Evolutionary conservation across 345 rosid species (phyloP), one percentile per base, ranked within the genome.

Genomic region (Corchorus olitorius): DNA sequence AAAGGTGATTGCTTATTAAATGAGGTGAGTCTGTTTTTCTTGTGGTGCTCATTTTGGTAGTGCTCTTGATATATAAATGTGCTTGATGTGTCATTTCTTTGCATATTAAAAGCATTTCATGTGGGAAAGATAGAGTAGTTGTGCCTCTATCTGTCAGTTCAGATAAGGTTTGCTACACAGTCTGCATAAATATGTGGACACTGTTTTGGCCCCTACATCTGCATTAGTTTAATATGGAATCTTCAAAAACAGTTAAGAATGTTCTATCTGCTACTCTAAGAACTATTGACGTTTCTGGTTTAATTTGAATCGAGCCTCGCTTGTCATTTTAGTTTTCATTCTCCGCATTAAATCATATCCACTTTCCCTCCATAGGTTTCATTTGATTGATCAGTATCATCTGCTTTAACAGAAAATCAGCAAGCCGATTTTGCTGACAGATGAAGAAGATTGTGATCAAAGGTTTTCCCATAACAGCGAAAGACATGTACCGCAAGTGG

Each of bases 11-110:
- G 78, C 43, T 72, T 82, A 27, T 53, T 84, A 61, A 80, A 75
- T 19, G 77, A 86, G 89, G 94, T 90, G 79, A 67, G 81, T n/a
- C 60, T 49, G 13, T 48, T 61, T 39, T 27, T 46, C 19, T 60
- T 17, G 45, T 16, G 14, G 11, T 60, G 5, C 20, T 41, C n/a
- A 20, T 39, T 56, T 27, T 33, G 43, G 14, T 16, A 33, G 13
- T 58, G 2, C 65, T 9, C 27, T 27, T 27, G 27, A 27, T 27
- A 27, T 27, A 12, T 6, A 17, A 13, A 13, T 16, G 41, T 35
- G 35, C 12, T 35, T 66, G 54, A 20, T 8, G 48, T 10, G 8
- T 10, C 22, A 41, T n/a, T 45, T 66, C 71, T 49, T 16, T 66
- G n/a, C 7, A 2, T 13, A 45, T 45, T 12, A 66, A 20, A 22